Evolutionary conservation across 1,139 yeast species (phyloP).

Genomic region (Yamadazyma triangularis): DNA sequence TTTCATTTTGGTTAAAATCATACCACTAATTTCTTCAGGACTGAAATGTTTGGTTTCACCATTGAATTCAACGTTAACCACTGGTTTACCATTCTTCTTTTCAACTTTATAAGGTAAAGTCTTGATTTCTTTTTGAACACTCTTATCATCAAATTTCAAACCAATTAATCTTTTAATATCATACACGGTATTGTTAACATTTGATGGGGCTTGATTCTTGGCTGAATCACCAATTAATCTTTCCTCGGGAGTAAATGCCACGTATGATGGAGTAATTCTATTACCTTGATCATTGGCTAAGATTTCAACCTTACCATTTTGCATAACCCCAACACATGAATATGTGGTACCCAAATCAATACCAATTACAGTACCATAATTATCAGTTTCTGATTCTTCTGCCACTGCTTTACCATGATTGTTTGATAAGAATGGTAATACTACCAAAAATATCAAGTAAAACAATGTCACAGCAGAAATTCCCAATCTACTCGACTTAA

Average conservation of each 20-base stretch:
- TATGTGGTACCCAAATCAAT: conserved; percentile 85
- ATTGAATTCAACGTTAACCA: conserved; percentile 64
- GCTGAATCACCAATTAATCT: conserved; percentile 94
- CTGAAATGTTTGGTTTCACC: conserved; percentile 70
- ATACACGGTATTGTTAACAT: conserved; percentile 74
- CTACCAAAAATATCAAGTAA: conserved; percentile 45
- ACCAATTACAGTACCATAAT: conserved; percentile 78
- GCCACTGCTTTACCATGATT: conserved; percentile 27
- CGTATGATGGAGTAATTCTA: conserved; percentile 90
- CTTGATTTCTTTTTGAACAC: conserved; percentile 78
- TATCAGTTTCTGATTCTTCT: conserved; percentile 41
- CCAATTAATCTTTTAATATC: conserved; percentile 89
- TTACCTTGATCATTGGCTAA: conserved; percentile 95
- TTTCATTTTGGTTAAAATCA: conserved; percentile 91
- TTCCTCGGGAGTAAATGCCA: conserved; percentile 80
- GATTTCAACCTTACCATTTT: conserved; percentile 86
- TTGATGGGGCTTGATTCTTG: conserved; percentile 85
- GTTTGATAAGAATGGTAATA: conserved; percentile 56
- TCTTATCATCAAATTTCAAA: conserved; percentile 66
- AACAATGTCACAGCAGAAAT: background rate
- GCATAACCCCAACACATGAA: conserved; percentile 94
- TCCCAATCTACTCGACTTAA: conserved; percentile 1
- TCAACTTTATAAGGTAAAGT: conserved; percentile 72
- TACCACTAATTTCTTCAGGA: conserved; percentile 89
- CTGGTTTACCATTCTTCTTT: conserved; percentile 74